These are phyloP conservation scores for Barnettozyma pratensis DNA, from an alignment of 805 yeast species.

Conservation along the genomic window DNA sequence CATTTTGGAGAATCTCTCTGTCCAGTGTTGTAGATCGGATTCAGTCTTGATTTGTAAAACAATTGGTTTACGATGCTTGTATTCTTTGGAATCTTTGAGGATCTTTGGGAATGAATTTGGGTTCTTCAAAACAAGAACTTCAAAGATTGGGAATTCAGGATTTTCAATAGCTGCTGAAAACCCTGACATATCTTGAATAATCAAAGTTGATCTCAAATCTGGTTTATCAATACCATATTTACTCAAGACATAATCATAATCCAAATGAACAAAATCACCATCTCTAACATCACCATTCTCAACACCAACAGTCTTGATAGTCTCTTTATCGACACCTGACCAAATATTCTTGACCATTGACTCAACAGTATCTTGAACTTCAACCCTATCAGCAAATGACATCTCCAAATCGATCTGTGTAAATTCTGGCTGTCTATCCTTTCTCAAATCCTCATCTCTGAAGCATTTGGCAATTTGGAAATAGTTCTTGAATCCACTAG, in stretches of 20 bases:
- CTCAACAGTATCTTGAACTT: constrained; percentile 65
- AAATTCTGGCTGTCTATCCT: constrained; percentile 96
- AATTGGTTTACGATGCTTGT: constrained; percentile 53
- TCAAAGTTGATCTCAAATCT: constrained; percentile 64
- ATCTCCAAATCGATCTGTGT: constrained; percentile 96
- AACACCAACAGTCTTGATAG: constrained; percentile 22
- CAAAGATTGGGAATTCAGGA: constrained; percentile 52
- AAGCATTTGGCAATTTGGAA: constrained; percentile 93
- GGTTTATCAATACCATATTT: constrained; percentile 93
- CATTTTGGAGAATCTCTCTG: constrained; percentile 25
- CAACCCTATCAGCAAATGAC: constrained; percentile 68
- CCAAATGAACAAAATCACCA: constrained; percentile 37
- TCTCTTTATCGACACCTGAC: constrained; percentile 37
- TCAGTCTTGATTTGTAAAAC: constrained; percentile 45
- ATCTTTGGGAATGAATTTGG: constrained; percentile 28
- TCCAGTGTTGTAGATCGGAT: constrained; percentile 41
- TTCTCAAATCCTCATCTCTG: constrained; percentile 91
- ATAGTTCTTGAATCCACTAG: constrained; percentile 82
- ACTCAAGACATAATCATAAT: constrained; percentile 65
- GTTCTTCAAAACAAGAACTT: constrained; percentile 53
- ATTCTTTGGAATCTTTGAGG: constrained; percentile 38
- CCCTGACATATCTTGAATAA: constrained; percentile 19
- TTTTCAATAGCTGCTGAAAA: constrained; percentile 26
- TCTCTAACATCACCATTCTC: constrained; percentile 13
- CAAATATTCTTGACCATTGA: constrained; percentile 51